phyloP scores from a whole-genome alignment of 2,329 filamentous ascomycete species.

The Cadophora luteo-olivacea region DNA sequence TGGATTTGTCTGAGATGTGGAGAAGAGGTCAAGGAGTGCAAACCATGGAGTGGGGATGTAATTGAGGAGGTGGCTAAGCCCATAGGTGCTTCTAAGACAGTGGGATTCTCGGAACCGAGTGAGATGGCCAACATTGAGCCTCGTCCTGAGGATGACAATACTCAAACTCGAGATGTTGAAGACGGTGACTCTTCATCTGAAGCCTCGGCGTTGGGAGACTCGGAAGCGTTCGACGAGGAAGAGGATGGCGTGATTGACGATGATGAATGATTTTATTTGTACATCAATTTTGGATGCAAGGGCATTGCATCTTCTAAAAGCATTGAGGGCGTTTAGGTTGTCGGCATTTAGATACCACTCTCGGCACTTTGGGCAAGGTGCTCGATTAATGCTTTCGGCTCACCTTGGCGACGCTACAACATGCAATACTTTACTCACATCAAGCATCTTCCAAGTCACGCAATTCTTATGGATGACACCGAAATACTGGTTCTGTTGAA shows the following conservation, averaged over 20 bases:
- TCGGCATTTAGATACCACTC: constrained; percentile 8
- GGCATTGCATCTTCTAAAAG: background rate
- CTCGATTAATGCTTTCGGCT: background rate
- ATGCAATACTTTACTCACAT: too few relatives aligned
- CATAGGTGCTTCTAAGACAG: constrained; percentile 57
- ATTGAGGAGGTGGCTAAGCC: constrained; percentile 59
- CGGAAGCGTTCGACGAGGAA: constrained; percentile 42
- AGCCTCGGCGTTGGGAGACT: constrained; percentile 35
- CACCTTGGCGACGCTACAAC: background rate
- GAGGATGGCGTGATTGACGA: constrained; percentile 39
- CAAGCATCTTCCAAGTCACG: too few relatives aligned
- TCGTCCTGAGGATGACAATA: constrained; percentile 34
- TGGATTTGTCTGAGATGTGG: constrained; percentile 93
- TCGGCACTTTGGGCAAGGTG: background rate
- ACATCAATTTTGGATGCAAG: background rate
- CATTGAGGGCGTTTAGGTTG: background rate
- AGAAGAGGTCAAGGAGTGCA: constrained; percentile 81
- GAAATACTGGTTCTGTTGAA: too few relatives aligned
- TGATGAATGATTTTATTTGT: constrained; percentile 26
- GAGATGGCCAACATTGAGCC: constrained; percentile 35
- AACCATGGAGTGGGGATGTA: constrained; percentile 91
- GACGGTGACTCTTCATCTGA: constrained; percentile 30
- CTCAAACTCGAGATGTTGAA: constrained; percentile 40
- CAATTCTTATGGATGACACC: too few relatives aligned
- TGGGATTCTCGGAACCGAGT: constrained; percentile 58